Conservation (phyloP, 768 basidiomycete genomes). For the Cyclocybe aegerita region DNA sequence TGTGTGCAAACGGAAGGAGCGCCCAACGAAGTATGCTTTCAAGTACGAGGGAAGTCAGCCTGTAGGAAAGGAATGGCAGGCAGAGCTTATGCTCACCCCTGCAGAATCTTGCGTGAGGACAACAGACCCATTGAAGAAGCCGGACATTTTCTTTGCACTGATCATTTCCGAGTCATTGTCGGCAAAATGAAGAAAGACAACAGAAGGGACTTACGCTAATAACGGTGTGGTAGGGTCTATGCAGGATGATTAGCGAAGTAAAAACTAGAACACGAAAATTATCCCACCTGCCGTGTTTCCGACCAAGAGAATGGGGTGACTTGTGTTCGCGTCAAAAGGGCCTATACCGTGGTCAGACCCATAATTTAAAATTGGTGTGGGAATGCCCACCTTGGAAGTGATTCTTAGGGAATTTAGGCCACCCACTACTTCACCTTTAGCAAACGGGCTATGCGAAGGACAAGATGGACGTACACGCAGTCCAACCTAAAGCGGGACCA, state of each 20-base stretch:
- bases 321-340: conserved; percentile 1
- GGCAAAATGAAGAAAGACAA: no score
- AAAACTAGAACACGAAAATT: no score
- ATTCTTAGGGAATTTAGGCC: no score
- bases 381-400: no score
- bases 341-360: background rate
- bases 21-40: conserved; percentile 29
- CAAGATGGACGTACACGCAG: conserved; percentile 28
- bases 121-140: conserved; percentile 34
- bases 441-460: no score
- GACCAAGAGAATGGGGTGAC: conserved; percentile 1
- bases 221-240: no score
- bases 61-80: background rate
- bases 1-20: conserved; percentile 32
- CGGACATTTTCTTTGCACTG: conserved; percentile 40
- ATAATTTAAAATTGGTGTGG: no score
- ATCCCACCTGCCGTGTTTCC: conserved; percentile 4
- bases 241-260: no score
- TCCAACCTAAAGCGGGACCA: conserved; percentile 26
- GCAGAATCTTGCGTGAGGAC: conserved; percentile 42
- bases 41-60: background rate
- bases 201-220: no score
- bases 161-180: no score
- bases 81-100: conserved; percentile 27
- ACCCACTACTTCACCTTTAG: no score